Percentiles rank a stretch among this genome's conserved stretches.
Conservation (phyloP, 225 moss, liverwort and hornwort species). For the Lunularia cruciata region DNA sequence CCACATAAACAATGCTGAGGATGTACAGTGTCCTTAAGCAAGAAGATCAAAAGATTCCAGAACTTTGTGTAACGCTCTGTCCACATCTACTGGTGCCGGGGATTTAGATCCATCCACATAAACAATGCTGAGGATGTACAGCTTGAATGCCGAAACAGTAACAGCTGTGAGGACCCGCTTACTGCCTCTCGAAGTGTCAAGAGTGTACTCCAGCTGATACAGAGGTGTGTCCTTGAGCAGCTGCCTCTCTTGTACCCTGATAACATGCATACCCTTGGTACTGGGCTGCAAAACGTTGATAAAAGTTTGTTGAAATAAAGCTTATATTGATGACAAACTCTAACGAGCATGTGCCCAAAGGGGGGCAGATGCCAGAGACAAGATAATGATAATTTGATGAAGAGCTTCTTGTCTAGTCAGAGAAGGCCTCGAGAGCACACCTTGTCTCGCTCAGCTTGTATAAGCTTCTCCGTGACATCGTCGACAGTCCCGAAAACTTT, state of each 20-base stretch:
- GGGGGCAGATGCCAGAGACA: no score
- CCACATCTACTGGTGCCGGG: slow-evolving; percentile 60
- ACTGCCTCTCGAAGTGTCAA: slow-evolving; percentile 84
- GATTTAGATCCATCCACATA: slow-evolving; percentile 66
- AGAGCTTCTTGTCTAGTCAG: no score
- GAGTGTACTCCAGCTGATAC: slow-evolving; percentile 82
- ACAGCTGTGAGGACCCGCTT: slow-evolving; percentile 90
- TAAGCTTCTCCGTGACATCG: slow-evolving; percentile 71
- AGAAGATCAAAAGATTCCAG: slow-evolving; percentile 74
- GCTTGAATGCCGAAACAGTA: slow-evolving; percentile 77
- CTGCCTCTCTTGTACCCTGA: slow-evolving; percentile 68
- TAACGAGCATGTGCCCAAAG: neutral
- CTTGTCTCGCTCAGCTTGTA: slow-evolving; percentile 90
- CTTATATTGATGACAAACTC: no score
- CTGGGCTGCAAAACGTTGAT: slow-evolving; percentile 93
- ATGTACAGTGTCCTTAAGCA: slow-evolving; percentile 64
- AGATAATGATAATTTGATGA: no score
- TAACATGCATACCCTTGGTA: slow-evolving; percentile 85
- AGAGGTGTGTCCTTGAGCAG: slow-evolving; percentile 67
- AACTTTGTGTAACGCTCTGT: slow-evolving; percentile 61
- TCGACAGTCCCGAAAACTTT: slow-evolving; percentile 79
- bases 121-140: slow-evolving; percentile 84
- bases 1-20: slow-evolving; percentile 75
- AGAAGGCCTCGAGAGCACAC: slow-evolving; percentile 40
- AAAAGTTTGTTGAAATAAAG: no score